Evolutionary conservation across 1,284 basidiomycete species (phyloP).

Genomic region (Polyporus tsugae): DNA sequence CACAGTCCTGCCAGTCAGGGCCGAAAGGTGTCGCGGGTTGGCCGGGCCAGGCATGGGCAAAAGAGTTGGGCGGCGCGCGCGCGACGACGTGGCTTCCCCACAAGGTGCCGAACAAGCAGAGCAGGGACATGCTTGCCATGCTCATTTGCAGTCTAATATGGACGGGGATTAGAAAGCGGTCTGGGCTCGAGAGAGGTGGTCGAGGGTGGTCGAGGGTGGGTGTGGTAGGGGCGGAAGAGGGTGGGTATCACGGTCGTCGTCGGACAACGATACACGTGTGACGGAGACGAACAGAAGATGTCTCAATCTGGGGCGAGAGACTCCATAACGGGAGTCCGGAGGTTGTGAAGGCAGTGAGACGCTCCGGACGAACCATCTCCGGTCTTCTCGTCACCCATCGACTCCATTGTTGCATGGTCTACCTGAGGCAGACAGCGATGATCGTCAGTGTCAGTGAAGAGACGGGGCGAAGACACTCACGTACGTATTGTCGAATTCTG

Average conservation of each 20-base stretch:
- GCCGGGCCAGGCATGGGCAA: conserved; percentile 38
- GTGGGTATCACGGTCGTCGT: background rate
- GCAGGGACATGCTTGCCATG: background rate
- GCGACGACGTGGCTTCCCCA: background rate
- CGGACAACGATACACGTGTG: background rate
- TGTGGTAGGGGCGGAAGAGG: background rate
- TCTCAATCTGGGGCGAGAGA: background rate
- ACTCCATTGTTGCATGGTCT: background rate
- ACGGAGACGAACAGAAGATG: background rate
- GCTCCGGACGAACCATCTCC: background rate
- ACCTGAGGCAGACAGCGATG: background rate
- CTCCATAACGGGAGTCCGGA: background rate
- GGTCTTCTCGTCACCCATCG: background rate
- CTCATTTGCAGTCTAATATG: background rate
- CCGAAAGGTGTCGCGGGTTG: conserved; percentile 38
- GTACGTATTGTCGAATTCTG: background rate
- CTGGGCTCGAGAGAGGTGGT: background rate
- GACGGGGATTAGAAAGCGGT: background rate
- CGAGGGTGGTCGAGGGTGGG: background rate
- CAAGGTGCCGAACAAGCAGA: background rate
- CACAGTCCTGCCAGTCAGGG: conserved; percentile 44
- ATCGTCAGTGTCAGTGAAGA: background rate
- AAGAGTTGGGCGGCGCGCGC: conserved; percentile 27
- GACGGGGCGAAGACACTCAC: background rate
- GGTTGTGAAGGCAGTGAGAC: background rate